Base-by-base conservation (phyloP, 495 filamentous ascomycete species). In the Chaetomium tenue region DNA sequence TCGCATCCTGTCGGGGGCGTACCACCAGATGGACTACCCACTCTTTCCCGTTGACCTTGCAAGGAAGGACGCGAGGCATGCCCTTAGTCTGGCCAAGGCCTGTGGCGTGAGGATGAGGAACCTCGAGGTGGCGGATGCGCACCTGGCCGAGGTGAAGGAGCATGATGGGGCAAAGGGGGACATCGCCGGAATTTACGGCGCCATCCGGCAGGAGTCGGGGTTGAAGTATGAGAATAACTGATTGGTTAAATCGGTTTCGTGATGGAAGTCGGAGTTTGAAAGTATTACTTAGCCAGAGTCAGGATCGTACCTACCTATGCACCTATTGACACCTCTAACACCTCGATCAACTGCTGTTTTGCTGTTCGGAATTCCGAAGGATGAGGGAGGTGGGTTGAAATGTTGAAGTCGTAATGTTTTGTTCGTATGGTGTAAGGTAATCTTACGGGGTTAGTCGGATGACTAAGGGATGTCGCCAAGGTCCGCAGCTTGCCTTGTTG, bases 31-130 rank as follows among this genome's bases (percentile, higher is more conserved):
- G 58, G 78, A 77, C 15, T 74, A 91, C 77, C 92, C 93, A 61
- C 77, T 95, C 28, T 95, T 96, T 74, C 86, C 85, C n/a, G 92
- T 93, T 9, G 89, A 95, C 74, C 74, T 96, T 59, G 92, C 92
- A 20, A 77, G 88, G 66, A 97, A 97, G 77, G 93, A 97, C 82
- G 84, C 88, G 40, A 73, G 87, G 12, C 93, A 97, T 82, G 90
- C 88, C 22, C 74, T 85, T 68, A 77, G 75, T 47, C 64, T 97
- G 70, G 92, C 90, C 3, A 74, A 85, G 63, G 75, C 75, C 42
- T 77, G 78, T 6, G 93, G 91, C 0, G 79, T 83, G 65, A 78
- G 78, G 63, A 75, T 96, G 81, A 80, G 82, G 66, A 86, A 83
- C 65, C 75, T 88, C 6, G 84, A 90, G 73, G 82, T 89, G 11